These are phyloP conservation scores for Pichia sp. DNA, from an alignment of 1,139 yeast genomes.

Conservation along the genomic window DNA sequence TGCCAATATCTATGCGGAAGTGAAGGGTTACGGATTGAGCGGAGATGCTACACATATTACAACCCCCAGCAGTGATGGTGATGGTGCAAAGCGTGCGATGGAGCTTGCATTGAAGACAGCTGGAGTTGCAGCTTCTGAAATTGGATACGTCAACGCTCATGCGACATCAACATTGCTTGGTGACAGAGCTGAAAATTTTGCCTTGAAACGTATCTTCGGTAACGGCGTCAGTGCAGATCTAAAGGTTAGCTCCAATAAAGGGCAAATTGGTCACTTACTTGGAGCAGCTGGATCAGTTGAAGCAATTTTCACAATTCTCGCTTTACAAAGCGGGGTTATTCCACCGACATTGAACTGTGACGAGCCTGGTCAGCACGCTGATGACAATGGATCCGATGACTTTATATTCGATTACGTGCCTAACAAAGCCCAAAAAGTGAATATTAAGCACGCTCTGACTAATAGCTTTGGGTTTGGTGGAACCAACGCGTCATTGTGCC, in stretches of 20 bases:
- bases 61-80: conserved; percentile 77
- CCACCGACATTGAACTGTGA: conserved; percentile 82
- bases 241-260: conserved; percentile 65
- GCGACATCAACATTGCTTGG: conserved; percentile 93
- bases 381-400: conserved; percentile 30
- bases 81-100: conserved; percentile 86
- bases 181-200: conserved; percentile 79
- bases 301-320: conserved; percentile 68
- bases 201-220: conserved; percentile 51
- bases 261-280: conserved; percentile 86
- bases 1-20: conserved; percentile 66
- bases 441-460: conserved; percentile 45
- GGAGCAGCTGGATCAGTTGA: conserved; percentile 98
- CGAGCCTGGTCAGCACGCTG: conserved; percentile 40
- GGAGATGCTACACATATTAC: conserved; percentile 95
- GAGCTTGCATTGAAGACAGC: conserved; percentile 57
- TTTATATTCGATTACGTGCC: conserved; percentile 60
- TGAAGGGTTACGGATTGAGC: conserved; percentile 81
- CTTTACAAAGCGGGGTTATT: conserved; percentile 47
- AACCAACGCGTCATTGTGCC: conserved; percentile 69
- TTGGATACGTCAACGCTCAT: conserved; percentile 89
- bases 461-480: conserved; percentile 99
- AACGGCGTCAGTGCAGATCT: conserved; percentile 32
- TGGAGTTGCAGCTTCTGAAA: conserved; percentile 33
- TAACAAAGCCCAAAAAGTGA: conserved; percentile 31